Evolutionary conservation across 192 early-diverging fungal species (phyloP), one percentile per base, ranked within the genome.

Genomic region (Lobulomyces angularis): DNA sequence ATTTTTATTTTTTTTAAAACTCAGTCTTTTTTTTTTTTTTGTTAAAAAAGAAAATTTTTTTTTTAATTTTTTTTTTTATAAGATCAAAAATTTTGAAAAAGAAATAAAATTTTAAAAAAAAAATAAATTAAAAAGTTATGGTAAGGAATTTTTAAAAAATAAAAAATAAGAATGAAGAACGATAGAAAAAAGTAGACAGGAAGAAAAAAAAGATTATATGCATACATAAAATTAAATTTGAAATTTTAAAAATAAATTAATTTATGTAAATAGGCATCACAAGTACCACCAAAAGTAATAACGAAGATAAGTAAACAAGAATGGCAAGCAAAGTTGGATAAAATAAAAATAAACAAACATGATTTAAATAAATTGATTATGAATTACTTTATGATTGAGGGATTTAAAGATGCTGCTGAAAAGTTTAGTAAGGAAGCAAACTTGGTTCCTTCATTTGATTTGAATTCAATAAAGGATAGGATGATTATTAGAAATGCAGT

Each of bases 321-420:
- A 37, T 37, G 36, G 36, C 22, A 37, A 37, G 23, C 36, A 11
- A 37, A 37, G 27, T 37, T 37, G 8, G 36, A 37, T 24, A 37
- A 37, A 37, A 26, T 11, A n/a, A n/a, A n/a, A n/a, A n/a, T n/a
- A n/a, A n/a, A n/a, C n/a, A n/a, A n/a, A n/a, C n/a, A n/a, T n/a
- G 91, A 95, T 61, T 67, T 98, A 32, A 96, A 97, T 75, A 88
- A 88, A 56, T 76, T 98, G 18, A 77, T 98, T 26, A 97, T 98
- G 92, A 94, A 98, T 70, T 98, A 98, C 43, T 63, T 98, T 17
- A 80, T 96, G 8, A 91, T 98, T 34, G 95, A 98, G 59, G 95
- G 95, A 5, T 97, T 90, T 73, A 97, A 92, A 61, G 90, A 96
- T 54, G 95, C 95, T 0, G 95, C 91, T 0, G 86, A 97, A 61